Evolutionary conservation across 768 basidiomycete genomes (phyloP), one percentile per base, ranked within the genome.

Genomic region (Lyophyllum decastes): DNA sequence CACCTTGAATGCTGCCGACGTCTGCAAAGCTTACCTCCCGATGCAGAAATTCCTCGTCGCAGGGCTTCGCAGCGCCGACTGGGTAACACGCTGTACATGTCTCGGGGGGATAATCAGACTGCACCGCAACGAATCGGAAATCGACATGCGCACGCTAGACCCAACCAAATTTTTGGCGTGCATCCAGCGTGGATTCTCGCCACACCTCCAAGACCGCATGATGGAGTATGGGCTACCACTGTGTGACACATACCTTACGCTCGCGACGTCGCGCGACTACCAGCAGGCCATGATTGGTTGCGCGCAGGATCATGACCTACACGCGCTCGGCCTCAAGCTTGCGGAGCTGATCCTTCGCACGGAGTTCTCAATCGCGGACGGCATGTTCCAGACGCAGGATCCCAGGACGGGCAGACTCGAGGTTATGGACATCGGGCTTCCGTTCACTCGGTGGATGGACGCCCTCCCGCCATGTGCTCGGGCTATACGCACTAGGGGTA

Each of bases 351-450:
- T 90, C 61, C 68, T 81, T 10, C 71, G 74, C 45, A 86, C 84
- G 8, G 87, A 89, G 62, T 87, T 84, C 64, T 81, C 84, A 4
- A 76, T 88, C 54, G 67, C 74, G 5, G 80, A 88, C n/a, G 87
- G 87, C 1, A 70, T 66, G 22, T 88, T 82, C 68, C 75, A 83
- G 62, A 62, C 70, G 0, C 66, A 78, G 53, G 72, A 85, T 50
- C 72, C 73, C 4, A 63, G 54, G 4, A 81, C 81, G 0, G 82
- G 84, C 1, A 66, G 59, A 38, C 44, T 67, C n/a, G 78, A 82
- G 57, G 64, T 66, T 2, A 66, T 74, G 24, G 77, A 79, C 53
- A 40, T 79, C 14, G 86, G 85, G 1, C 71, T 89, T 14, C 86
- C 86, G 0, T 89, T 89, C 71, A 78, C 58, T 25, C 76, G 75